phyloP scores from a whole-genome alignment of 2,329 filamentous ascomycete species.

The Epichloe hybrida region DNA sequence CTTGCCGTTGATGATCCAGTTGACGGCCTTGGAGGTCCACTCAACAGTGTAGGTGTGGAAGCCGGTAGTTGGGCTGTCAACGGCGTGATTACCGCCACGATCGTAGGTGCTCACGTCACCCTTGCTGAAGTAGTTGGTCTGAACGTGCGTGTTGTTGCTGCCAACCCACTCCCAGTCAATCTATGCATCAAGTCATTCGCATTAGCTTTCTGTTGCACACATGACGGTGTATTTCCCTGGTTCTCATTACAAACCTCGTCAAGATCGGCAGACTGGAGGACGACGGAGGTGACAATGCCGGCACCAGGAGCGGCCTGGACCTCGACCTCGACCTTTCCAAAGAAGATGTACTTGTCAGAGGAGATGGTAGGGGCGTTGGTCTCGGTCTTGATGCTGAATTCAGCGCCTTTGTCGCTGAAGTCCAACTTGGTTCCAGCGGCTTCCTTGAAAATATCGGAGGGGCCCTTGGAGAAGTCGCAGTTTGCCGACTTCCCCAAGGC shows the following conservation, averaged over 20 bases:
- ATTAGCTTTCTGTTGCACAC: not conserved
- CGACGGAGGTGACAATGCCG: slow-evolving; percentile 80
- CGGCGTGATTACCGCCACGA: slow-evolving; percentile 48
- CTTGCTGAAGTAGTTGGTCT: slow-evolving; percentile 76
- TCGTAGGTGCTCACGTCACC: slow-evolving; percentile 56
- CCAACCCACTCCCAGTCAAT: slow-evolving; percentile 81
- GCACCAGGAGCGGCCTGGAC: slow-evolving; percentile 66
- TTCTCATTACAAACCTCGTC: slow-evolving; percentile 56
- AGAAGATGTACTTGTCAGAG: slow-evolving; percentile 88
- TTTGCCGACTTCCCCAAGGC: slow-evolving; percentile 50
- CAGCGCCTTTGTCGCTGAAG: slow-evolving; percentile 36
- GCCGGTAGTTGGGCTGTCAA: slow-evolving; percentile 33
- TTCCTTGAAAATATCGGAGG: slow-evolving; percentile 40
- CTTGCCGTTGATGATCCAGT: slow-evolving; percentile 51
- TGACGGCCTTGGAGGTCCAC: slow-evolving; percentile 51
- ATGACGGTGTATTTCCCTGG: slow-evolving; percentile 48
- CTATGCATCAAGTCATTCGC: slow-evolving; percentile 19
- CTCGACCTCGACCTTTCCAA: slow-evolving; percentile 70
- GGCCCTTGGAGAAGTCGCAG: slow-evolving; percentile 68
- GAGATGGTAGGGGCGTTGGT: slow-evolving; percentile 59
- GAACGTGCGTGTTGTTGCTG: slow-evolving; percentile 51
- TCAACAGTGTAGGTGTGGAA: slow-evolving; percentile 55
- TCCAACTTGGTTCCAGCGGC: slow-evolving; percentile 33
- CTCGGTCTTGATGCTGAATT: slow-evolving; percentile 54
- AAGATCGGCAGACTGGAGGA: slow-evolving; percentile 79